phyloP scores from a whole-genome alignment of 2,329 filamentous ascomycete genomes.

The Microcyclospora pomicola region DNA sequence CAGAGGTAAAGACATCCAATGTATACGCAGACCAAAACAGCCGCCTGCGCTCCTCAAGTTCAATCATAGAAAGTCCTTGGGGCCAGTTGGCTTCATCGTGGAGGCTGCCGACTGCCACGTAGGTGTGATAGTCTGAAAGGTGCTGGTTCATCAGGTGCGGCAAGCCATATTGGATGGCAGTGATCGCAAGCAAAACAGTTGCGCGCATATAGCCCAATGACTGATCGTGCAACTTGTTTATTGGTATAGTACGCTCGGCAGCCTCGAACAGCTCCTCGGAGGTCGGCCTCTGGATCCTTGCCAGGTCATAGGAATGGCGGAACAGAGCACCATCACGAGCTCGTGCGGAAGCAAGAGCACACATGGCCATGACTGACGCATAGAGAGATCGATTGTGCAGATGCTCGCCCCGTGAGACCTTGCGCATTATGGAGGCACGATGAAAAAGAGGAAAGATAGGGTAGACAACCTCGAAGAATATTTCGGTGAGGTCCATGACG shows the following conservation, averaged over 20 bases:
- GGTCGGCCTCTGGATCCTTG: conserved; percentile 15
- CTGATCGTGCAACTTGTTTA: conserved; percentile 23
- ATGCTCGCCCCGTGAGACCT: conserved; percentile 32
- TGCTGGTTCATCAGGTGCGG: conserved; percentile 37
- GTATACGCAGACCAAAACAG: conserved; percentile 46
- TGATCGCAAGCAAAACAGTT: conserved; percentile 36
- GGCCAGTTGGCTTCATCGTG: conserved; percentile 44
- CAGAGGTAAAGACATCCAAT: conserved; percentile 40
- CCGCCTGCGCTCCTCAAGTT: conserved; percentile 36
- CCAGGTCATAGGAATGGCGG: conserved; percentile 13
- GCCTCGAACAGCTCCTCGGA: conserved; percentile 34
- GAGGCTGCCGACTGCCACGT: conserved; percentile 36
- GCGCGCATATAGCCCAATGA: conserved; percentile 32
- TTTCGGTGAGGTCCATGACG: conserved; percentile 24
- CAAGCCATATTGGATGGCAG: conserved; percentile 39
- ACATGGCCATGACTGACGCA: conserved; percentile 38
- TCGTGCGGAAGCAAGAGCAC: conserved; percentile 35
- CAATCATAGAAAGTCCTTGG: conserved; percentile 28
- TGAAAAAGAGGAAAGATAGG: conserved; percentile 42
- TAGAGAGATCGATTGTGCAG: conserved; percentile 31
- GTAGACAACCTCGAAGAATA: conserved; percentile 42
- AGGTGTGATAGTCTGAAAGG: conserved; percentile 37
- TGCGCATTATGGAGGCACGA: conserved; percentile 28
- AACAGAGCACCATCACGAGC: conserved; percentile 37
- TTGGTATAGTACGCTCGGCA: conserved; percentile 27